Evolutionary conservation across 1,284 basidiomycete species (phyloP).

Genomic region (Trichosporon coremiiforme): DNA sequence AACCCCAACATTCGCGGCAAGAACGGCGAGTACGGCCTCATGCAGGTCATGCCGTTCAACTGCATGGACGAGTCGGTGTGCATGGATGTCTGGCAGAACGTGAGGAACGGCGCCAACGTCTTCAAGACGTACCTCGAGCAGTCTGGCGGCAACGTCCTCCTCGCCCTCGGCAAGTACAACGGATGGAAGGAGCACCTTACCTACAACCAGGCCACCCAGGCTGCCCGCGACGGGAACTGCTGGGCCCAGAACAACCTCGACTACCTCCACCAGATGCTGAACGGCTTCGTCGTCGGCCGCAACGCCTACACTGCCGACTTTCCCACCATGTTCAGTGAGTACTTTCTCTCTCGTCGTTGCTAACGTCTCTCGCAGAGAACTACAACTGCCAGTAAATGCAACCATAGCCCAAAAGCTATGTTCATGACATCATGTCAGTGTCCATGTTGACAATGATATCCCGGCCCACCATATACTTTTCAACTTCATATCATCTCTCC

Average conservation of each 20-base stretch:
- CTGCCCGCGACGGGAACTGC: constrained; percentile 56
- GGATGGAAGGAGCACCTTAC: constrained; percentile 72
- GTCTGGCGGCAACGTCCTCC: constrained; percentile 65
- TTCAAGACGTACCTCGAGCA: constrained; percentile 36
- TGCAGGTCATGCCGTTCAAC: constrained; percentile 82
- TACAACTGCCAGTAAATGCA: not conserved
- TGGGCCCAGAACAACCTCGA: constrained; percentile 64
- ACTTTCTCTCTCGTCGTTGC: not conserved
- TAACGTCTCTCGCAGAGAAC: constrained; percentile 3
- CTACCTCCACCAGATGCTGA: constrained; percentile 74
- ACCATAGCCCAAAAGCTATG: not conserved
- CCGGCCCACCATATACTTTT: not conserved
- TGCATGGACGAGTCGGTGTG: constrained; percentile 65
- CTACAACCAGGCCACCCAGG: constrained; percentile 32
- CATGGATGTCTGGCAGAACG: constrained; percentile 63
- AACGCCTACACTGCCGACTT: constrained; percentile 4
- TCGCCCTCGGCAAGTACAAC: constrained; percentile 72
- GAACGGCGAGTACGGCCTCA: constrained; percentile 76
- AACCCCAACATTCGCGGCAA: constrained; percentile 70
- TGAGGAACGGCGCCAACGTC: constrained; percentile 43
- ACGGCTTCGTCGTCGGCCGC: constrained; percentile 61
- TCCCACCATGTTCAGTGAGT: constrained; percentile 13
- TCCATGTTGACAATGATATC: constrained; percentile 7
- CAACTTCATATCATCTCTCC: not conserved
- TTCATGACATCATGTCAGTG: not conserved